A percentile compares a stretch with the other conserved stretches of the same genome.
Conservation (phyloP, 2,329 filamentous ascomycete genomes). For the Cordyceps sp. region DNA sequence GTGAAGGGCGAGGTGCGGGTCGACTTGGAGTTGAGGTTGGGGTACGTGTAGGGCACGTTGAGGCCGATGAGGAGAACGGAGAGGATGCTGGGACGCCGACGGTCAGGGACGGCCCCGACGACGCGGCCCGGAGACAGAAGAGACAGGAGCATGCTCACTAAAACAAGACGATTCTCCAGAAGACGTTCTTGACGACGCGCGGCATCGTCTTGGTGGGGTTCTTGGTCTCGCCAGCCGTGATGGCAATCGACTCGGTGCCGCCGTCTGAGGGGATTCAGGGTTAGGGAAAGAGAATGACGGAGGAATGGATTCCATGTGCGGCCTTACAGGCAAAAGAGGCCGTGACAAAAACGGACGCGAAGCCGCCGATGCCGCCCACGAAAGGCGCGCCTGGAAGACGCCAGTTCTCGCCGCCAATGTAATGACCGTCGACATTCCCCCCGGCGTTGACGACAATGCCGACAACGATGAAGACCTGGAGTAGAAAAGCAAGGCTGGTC, state of each 20-base stretch:
- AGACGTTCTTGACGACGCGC: constrained; percentile 46
- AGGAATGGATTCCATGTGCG: background rate
- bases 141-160: constrained; percentile 10
- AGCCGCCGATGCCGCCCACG: constrained; percentile 46
- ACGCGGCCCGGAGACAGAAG: no score
- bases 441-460: constrained; percentile 37
- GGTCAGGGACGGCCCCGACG: no score
- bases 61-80: constrained; percentile 32
- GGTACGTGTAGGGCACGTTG: constrained; percentile 37
- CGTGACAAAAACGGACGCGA: constrained; percentile 40
- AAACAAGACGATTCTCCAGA: constrained; percentile 44
- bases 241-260: constrained; percentile 47
- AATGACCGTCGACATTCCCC: constrained; percentile 32
- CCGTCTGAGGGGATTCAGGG: constrained; percentile 9
- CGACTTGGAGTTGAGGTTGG: constrained; percentile 14
- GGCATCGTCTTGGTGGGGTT: constrained; percentile 44
- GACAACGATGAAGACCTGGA: constrained; percentile 44
- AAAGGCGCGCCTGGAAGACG: constrained; percentile 44
- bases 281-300: background rate
- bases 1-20: constrained; percentile 26
- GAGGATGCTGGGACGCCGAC: constrained; percentile 16
- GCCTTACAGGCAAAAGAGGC: constrained; percentile 34
- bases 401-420: constrained; percentile 43
- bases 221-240: constrained; percentile 49
- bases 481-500: background rate